Conservation (phyloP, 306 rosid genomes). For the Prunus mira region DNA sequence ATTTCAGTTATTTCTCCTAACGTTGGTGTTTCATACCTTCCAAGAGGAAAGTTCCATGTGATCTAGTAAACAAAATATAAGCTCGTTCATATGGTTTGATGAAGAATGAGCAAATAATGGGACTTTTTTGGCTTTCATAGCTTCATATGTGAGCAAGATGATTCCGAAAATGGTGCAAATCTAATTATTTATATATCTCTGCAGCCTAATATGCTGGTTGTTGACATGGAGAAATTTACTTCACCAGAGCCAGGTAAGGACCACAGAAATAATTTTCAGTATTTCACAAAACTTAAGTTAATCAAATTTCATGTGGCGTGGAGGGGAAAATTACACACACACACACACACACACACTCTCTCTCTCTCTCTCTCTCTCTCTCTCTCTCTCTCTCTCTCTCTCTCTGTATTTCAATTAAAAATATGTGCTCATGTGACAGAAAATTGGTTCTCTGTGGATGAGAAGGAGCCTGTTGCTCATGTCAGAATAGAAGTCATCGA, state of each 20-base stretch:
- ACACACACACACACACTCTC: no score
- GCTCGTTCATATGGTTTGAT: background rate
- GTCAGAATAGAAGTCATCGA: slow-evolving; percentile 68
- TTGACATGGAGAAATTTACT: slow-evolving; percentile 86
- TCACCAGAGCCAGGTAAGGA: slow-evolving; percentile 65
- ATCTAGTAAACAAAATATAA: background rate
- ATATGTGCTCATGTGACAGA: slow-evolving; percentile 39
- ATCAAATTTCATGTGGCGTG: background rate
- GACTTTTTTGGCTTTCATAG: background rate
- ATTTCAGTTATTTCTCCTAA: background rate
- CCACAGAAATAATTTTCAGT: background rate
- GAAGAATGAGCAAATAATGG: background rate
- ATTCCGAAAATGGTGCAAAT: background rate
- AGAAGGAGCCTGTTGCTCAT: slow-evolving; percentile 72
- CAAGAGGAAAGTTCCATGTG: background rate
- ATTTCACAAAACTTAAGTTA: background rate
- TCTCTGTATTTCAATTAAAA: background rate
- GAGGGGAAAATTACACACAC: background rate
- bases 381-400: slow-evolving; percentile 3
- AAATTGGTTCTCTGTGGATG: slow-evolving; percentile 81
- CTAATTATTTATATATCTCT: slow-evolving; percentile 35
- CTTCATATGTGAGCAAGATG: slow-evolving; percentile 12
- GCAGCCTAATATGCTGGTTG: slow-evolving; percentile 99
- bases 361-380: no score
- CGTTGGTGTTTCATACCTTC: background rate